These are phyloP conservation scores for Beauveria asiatica DNA, from an alignment of 2,329 filamentous ascomycete species.

Conservation along the genomic window DNA sequence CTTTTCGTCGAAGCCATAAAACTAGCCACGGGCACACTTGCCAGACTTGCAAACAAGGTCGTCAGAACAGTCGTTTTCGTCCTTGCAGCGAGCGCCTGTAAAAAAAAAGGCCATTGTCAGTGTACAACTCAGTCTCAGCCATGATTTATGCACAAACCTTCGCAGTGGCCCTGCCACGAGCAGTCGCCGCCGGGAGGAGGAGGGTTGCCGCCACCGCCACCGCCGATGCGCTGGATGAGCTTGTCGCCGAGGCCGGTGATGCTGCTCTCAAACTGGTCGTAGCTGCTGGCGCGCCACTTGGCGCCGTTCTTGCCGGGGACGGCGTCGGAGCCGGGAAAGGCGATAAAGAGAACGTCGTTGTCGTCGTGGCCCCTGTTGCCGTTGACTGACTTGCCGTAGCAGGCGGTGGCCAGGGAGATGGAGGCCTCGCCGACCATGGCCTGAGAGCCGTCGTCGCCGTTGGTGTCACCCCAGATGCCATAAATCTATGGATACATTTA, in stretches of 20 bases:
- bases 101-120: background rate
- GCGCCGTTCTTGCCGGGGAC: constrained; percentile 46
- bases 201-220: constrained; percentile 5
- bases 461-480: constrained; percentile 52
- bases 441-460: constrained; percentile 40
- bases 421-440: constrained; percentile 48
- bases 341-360: constrained; percentile 54
- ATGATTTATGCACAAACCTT: constrained; percentile 1
- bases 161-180: constrained; percentile 16
- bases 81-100: constrained; percentile 18
- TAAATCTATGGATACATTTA: constrained; percentile 27
- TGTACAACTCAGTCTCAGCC: background rate
- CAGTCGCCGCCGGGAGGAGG: constrained; percentile 7
- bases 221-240: constrained; percentile 33
- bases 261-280: constrained; percentile 43
- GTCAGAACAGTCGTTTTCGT: constrained; percentile 18
- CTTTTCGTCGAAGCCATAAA: background rate
- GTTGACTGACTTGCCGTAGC: constrained; percentile 42
- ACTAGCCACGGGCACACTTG: constrained; percentile 13
- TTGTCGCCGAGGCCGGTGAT: constrained; percentile 41
- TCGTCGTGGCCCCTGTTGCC: constrained; percentile 47
- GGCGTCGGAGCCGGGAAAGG: constrained; percentile 47
- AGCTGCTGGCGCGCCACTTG: constrained; percentile 43
- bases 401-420: constrained; percentile 48
- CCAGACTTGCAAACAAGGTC: constrained; percentile 17